Evolutionary conservation across 73 alveolate genomes (phyloP), one percentile per base, ranked within the genome.

Genomic region (Paramecium sexaurelia): DNA sequence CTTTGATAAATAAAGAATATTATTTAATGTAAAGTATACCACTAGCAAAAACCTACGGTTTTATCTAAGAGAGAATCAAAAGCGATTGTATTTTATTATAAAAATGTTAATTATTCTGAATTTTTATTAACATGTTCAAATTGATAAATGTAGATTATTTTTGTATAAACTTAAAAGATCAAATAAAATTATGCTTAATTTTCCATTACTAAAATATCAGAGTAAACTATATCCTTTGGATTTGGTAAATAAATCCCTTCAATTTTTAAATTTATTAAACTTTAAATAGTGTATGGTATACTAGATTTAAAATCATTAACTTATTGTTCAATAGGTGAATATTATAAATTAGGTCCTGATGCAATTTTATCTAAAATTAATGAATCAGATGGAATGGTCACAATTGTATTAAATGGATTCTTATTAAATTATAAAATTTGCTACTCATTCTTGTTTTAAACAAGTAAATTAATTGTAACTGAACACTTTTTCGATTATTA

Each of bases 271-370:
- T 66, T 24, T 2, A n/a, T 27, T 24, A 66, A 22, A 1, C 7
- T 15, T 73, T 19, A 1, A 73, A 73, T 37, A 33, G 11, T 10
- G 19, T 29, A 32, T 17, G 39, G 35, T 2, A 29, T 32, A 15
- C 35, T 10, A 22, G 3, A 6, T 29, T 66, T 8, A 22, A 26
- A 66, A 7, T 66, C 45, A 20, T 66, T 24, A 1, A 22, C 83
- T 66, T 22, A 8, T 26, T 3, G 24, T 19, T 51, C 29, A 6
- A 66, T 1, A 1, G 55, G 5, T 0, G 39, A 2, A 73, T 35
- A 73, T 37, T 73, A 9, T n/a, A 73, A 17, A 73, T 73, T 73
- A n/a, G 87, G 87, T 17, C 87, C 87, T n/a, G 87, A 73, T 11
- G 67, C 87, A 20, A 73, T 13, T 73, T 35, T 13, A 6, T 73